phyloP scores from a whole-genome alignment of 805 yeast species.

The Suhomyces xylopsoci region DNA sequence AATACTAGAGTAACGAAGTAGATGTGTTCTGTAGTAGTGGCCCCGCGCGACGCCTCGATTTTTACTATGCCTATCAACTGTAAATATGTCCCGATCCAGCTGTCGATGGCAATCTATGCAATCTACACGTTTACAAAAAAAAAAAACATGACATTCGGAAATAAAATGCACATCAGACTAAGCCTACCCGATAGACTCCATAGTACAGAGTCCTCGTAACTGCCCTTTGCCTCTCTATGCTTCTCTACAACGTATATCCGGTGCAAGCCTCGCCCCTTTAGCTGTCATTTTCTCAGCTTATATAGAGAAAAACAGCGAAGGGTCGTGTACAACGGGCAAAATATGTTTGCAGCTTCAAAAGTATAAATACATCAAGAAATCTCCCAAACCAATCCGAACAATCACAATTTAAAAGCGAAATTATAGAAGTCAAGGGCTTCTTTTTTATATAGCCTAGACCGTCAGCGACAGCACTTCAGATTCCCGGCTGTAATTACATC shows the following conservation, averaged over 20 bases:
- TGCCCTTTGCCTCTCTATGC: not conserved
- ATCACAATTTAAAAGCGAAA: not conserved
- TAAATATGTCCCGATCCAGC: not conserved
- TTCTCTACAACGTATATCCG: not conserved
- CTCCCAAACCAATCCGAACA: conserved; percentile 15
- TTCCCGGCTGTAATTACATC: not conserved
- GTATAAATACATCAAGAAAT: conserved; percentile 12
- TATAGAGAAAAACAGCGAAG: conserved; percentile 1
- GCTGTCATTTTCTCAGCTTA: not conserved
- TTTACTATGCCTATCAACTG: not conserved
- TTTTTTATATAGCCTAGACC: not conserved
- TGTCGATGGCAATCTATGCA: not conserved
- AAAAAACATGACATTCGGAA: not conserved
- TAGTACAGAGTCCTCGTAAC: not conserved
- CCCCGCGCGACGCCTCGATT: not conserved
- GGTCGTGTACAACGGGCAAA: conserved; percentile 1
- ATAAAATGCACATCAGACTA: not conserved
- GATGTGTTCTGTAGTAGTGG: not conserved
- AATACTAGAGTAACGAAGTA: not conserved
- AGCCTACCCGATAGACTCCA: not conserved
- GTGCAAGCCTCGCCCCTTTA: not conserved
- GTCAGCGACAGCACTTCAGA: not conserved
- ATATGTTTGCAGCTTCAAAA: conserved; percentile 10
- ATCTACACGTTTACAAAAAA: not conserved
- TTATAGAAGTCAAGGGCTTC: not conserved